Evolutionary conservation across 1,284 basidiomycete species (phyloP).

Genomic region (Mycena sp.): DNA sequence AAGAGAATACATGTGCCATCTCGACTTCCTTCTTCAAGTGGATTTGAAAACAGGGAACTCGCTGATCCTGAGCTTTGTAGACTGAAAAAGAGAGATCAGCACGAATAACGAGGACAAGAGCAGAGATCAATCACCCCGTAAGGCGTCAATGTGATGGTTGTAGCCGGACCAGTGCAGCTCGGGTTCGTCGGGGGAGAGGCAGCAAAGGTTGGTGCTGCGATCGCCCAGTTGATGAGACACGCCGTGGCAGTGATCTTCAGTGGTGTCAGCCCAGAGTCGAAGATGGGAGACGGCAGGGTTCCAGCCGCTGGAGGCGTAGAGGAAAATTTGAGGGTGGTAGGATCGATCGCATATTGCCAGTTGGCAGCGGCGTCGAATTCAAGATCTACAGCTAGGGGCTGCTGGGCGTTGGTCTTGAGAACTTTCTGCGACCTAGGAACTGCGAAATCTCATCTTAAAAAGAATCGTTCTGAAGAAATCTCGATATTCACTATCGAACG

Average conservation of each 20-base stretch:
- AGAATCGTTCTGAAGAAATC: neutral
- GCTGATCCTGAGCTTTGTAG: slow-evolving; percentile 63
- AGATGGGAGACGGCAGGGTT: slow-evolving; percentile 61
- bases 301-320: slow-evolving; percentile 23
- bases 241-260: slow-evolving; percentile 60
- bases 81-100: slow-evolving; percentile 38
- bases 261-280: slow-evolving; percentile 62
- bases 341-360: slow-evolving; percentile 69
- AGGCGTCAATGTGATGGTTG: slow-evolving; percentile 58
- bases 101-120: neutral
- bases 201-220: slow-evolving; percentile 60
- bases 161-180: slow-evolving; percentile 53
- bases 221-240: slow-evolving; percentile 60
- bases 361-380: slow-evolving; percentile 60
- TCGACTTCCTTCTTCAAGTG: too few relatives aligned
- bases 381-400: slow-evolving; percentile 61
- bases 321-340: slow-evolving; percentile 56
- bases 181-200: slow-evolving; percentile 54
- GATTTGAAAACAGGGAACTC: slow-evolving; percentile 56
- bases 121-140: slow-evolving; percentile 51
- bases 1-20: too few relatives aligned
- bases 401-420: slow-evolving; percentile 54
- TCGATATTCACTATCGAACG: slow-evolving; percentile 52
- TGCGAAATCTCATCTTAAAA: slow-evolving; percentile 33
- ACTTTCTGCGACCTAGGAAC: slow-evolving; percentile 53